phyloP scores from a whole-genome alignment of 2,329 filamentous ascomycete species.

The Dichotomopilus funicola region DNA sequence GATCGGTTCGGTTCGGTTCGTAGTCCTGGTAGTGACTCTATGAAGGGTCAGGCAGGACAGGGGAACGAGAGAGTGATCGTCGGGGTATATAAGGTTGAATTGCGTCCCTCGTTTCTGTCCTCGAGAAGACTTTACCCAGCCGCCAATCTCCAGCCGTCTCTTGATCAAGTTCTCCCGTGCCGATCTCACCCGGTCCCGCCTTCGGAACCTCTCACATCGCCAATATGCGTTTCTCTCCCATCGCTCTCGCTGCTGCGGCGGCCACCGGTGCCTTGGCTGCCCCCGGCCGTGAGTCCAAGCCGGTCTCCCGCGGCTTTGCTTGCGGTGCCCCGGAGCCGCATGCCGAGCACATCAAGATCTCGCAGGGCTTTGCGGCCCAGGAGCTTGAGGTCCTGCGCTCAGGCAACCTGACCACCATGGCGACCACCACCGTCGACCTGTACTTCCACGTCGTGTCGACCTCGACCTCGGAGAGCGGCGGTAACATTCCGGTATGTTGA shows the following conservation, averaged over 20 bases:
- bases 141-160: not conserved
- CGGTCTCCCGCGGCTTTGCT: constrained; percentile 10
- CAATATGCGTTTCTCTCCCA: constrained; percentile 18
- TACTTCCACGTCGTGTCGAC: constrained; percentile 31
- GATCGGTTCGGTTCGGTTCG: no score
- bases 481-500: constrained; percentile 31
- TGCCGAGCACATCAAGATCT: constrained; percentile 21
- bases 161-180: not conserved
- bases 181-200: no score
- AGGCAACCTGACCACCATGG: constrained; percentile 20
- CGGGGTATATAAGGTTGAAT: not conserved
- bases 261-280: constrained; percentile 17
- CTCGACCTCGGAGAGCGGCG: constrained; percentile 27
- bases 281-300: not conserved
- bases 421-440: constrained; percentile 26
- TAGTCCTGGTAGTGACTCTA: not conserved
- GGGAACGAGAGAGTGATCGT: not conserved
- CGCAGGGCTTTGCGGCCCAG: constrained; percentile 20
- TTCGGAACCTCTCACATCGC: not conserved
- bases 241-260: constrained; percentile 14
- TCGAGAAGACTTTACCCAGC: not conserved
- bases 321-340: constrained; percentile 26
- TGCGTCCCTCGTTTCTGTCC: not conserved
- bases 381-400: constrained; percentile 20
- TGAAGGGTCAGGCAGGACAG: not conserved